These are phyloP conservation scores for Macrolepiota albuminosa DNA, from an alignment of 768 basidiomycete species.

Conservation along the genomic window DNA sequence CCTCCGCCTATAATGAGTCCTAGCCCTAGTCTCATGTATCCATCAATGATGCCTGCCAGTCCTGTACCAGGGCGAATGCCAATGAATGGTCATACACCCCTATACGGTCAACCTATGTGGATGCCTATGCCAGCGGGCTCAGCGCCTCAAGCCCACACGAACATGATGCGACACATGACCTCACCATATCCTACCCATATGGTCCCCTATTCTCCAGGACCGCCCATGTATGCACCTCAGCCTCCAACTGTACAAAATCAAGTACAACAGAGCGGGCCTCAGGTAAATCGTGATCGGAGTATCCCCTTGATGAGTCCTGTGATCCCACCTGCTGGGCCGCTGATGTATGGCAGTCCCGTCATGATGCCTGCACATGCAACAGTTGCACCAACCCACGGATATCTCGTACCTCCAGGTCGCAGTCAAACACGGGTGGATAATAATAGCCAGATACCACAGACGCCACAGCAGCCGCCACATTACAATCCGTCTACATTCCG, in stretches of 20 bases:
- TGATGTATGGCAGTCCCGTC: conserved; percentile 70
- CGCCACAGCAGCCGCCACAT: conserved; percentile 28
- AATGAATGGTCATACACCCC: conserved; percentile 55
- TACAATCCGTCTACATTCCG: conserved; percentile 42
- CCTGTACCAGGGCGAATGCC: conserved; percentile 60
- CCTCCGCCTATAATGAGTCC: conserved; percentile 70
- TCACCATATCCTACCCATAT: conserved; percentile 65
- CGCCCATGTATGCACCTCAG: conserved; percentile 46
- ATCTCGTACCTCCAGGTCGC: conserved; percentile 46
- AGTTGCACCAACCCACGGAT: conserved; percentile 37
- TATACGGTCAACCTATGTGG: conserved; percentile 66
- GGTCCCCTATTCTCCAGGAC: conserved; percentile 57
- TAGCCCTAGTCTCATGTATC: conserved; percentile 62
- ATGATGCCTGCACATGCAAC: conserved; percentile 57
- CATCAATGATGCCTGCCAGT: conserved; percentile 53
- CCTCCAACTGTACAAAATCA: conserved; percentile 38
- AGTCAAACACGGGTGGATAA: conserved; percentile 45
- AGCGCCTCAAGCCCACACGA: conserved; percentile 40
- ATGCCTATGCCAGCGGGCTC: conserved; percentile 47
- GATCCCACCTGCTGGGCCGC: conserved; percentile 51
- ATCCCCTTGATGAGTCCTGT: conserved; percentile 70
- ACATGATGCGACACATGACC: conserved; percentile 51
- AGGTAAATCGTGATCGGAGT: conserved; percentile 41
- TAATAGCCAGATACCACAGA: conserved; percentile 40
- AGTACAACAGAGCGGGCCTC: conserved; percentile 32